Evolutionary conservation across 2,329 filamentous ascomycete species (phyloP).

Genomic region (Ophiocordyceps robertsii): DNA sequence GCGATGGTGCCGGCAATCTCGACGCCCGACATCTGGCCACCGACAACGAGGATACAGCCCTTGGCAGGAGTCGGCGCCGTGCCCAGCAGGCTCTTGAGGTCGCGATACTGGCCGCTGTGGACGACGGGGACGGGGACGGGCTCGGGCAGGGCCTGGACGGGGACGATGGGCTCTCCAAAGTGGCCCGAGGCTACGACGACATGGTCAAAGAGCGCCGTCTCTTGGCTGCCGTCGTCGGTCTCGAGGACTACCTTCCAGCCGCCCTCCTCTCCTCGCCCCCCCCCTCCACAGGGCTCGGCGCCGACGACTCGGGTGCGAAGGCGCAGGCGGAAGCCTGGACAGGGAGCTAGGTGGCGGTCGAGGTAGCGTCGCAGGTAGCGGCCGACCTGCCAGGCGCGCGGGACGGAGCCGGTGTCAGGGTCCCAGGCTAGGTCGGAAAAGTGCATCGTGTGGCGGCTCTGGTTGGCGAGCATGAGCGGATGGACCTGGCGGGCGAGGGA

Average conservation of each 20-base stretch:
- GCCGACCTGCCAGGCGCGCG: conserved; percentile 65
- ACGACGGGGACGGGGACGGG: conserved; percentile 34
- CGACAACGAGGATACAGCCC: conserved; percentile 59
- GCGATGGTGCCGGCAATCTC: conserved; percentile 65
- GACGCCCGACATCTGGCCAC: conserved; percentile 71
- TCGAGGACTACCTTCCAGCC: conserved; percentile 28
- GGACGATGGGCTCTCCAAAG: conserved; percentile 49
- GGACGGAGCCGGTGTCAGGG: conserved; percentile 47
- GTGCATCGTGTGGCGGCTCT: conserved; percentile 63
- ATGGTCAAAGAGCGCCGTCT: conserved; percentile 50
- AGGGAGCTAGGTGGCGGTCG: conserved; percentile 37
- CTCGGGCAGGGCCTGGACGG: conserved; percentile 24
- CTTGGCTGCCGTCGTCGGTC: conserved; percentile 19
- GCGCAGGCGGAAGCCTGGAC: conserved; percentile 27
- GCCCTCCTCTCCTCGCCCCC: conserved; percentile 12
- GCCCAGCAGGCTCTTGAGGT: conserved; percentile 34
- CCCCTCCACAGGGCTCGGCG: conserved; percentile 12
- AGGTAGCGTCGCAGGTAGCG: conserved; percentile 55
- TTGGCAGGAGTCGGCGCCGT: conserved; percentile 20
- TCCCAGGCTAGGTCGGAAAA: conserved; percentile 64
- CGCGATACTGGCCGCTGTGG: conserved; percentile 56
- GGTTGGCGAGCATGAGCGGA: conserved; percentile 58
- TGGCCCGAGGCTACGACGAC: conserved; percentile 64
- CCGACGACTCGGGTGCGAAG: conserved; percentile 33
- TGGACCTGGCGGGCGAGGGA: conserved; percentile 36